These are phyloP conservation scores for Schizochytrium sp. DNA, from an alignment of 108 stramenopile genomes.

Conservation along the genomic window DNA sequence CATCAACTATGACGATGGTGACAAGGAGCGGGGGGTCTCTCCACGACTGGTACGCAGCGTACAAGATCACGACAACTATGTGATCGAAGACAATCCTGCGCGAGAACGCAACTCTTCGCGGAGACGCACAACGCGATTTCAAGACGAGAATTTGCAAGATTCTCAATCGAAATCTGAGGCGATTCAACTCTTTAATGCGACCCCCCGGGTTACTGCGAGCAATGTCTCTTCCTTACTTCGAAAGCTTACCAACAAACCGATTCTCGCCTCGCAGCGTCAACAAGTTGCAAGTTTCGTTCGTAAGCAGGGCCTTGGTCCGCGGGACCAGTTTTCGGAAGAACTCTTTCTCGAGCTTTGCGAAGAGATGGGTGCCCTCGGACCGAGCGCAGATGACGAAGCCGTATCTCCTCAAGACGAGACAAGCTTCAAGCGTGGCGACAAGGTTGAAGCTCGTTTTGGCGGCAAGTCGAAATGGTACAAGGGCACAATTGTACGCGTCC, in stretches of 20 bases:
- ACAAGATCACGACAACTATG: conserved; percentile 3
- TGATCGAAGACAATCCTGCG: background rate
- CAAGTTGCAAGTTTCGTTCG: background rate
- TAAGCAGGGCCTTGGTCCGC: background rate
- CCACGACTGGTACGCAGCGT: background rate
- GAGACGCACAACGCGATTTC: background rate
- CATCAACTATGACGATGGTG: conserved; percentile 39
- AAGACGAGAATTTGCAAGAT: no score
- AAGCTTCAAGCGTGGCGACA: conserved; percentile 18
- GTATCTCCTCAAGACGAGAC: conserved; percentile 34
- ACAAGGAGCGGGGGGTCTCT: background rate
- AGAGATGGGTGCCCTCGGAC: background rate
- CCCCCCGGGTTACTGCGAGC: background rate
- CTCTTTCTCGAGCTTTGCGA: background rate
- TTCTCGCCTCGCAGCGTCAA: background rate
- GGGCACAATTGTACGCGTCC: conserved; percentile 20
- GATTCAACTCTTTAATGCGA: background rate
- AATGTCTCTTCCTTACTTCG: background rate
- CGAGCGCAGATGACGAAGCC: conserved; percentile 31
- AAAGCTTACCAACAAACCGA: background rate
- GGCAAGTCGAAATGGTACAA: background rate
- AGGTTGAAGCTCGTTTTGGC: no score
- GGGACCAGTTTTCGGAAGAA: background rate
- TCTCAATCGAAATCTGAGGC: background rate
- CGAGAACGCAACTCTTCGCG: background rate